These are phyloP conservation scores for Tylopilus balloui DNA, from an alignment of 768 basidiomycete species.

Conservation along the genomic window DNA sequence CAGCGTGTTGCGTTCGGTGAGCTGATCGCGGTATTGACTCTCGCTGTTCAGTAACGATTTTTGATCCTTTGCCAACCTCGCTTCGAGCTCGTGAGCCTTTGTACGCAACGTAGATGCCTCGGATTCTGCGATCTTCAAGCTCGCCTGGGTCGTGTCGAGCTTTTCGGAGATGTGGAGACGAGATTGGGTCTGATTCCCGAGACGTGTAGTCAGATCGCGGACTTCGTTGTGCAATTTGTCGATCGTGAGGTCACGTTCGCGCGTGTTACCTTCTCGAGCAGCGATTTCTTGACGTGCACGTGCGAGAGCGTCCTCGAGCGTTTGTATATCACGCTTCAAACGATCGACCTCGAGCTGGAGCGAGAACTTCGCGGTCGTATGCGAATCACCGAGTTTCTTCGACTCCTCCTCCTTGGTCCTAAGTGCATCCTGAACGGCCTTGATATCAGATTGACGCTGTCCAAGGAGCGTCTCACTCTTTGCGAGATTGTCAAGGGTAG, in stretches of 20 bases:
- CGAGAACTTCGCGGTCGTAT: slow-evolving; percentile 77
- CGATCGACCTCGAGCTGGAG: slow-evolving; percentile 88
- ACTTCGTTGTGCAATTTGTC: slow-evolving; percentile 78
- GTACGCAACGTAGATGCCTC: slow-evolving; percentile 60
- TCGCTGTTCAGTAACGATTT: slow-evolving; percentile 66
- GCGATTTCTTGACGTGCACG: slow-evolving; percentile 67
- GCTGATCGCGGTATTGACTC: slow-evolving; percentile 81
- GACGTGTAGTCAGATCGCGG: slow-evolving; percentile 70
- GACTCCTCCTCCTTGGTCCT: slow-evolving; percentile 69
- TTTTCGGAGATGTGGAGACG: slow-evolving; percentile 84
- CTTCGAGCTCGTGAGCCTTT: slow-evolving; percentile 72
- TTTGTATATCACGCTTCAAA: slow-evolving; percentile 75
- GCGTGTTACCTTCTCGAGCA: slow-evolving; percentile 56
- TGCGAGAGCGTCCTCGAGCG: slow-evolving; percentile 73
- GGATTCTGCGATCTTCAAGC: slow-evolving; percentile 59
- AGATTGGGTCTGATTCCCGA: slow-evolving; percentile 84
- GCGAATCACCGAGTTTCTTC: slow-evolving; percentile 77
- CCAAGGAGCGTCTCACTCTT: slow-evolving; percentile 58
- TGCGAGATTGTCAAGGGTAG: slow-evolving; percentile 57
- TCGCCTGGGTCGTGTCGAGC: slow-evolving; percentile 66
- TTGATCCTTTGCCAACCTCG: slow-evolving; percentile 77
- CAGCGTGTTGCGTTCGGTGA: slow-evolving; percentile 90
- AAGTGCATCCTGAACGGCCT: slow-evolving; percentile 68
- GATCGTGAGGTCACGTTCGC: slow-evolving; percentile 68
- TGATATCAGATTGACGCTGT: slow-evolving; percentile 73